Conservation (phyloP, 129 eudicot genomes). For the Scalesia atractyloides region DNA sequence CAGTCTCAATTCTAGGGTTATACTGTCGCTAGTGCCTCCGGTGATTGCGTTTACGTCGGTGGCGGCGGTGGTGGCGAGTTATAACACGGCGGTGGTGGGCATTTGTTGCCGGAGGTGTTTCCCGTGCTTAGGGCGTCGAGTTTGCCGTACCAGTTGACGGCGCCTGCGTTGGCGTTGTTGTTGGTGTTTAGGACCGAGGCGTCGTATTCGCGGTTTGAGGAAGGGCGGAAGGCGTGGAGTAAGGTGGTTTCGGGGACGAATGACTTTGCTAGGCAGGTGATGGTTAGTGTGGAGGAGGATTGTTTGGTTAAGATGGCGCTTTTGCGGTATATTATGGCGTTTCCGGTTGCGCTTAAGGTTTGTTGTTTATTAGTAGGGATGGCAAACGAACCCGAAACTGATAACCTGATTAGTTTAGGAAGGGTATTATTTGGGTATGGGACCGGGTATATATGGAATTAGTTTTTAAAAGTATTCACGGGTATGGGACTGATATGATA, state of each 20-base stretch:
- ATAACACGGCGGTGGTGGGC: slow-evolving; percentile 74
- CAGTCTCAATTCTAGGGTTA: slow-evolving; percentile 71
- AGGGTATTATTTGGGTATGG: too few relatives aligned
- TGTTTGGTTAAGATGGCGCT: slow-evolving; percentile 52
- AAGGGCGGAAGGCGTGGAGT: slow-evolving; percentile 97
- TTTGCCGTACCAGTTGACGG: slow-evolving; percentile 90
- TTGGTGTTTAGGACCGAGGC: slow-evolving; percentile 96
- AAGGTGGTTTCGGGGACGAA: slow-evolving; percentile 69
- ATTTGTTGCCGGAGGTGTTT: slow-evolving; percentile 74
- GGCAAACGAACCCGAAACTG: background rate
- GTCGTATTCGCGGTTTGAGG: slow-evolving; percentile 90
- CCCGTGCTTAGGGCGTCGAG: slow-evolving; percentile 79
- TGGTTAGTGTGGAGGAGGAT: slow-evolving; percentile 67
- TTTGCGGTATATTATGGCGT: slow-evolving; percentile 85
- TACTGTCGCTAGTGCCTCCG: slow-evolving; percentile 82
- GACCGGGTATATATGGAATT: too few relatives aligned
- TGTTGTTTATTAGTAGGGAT: background rate
- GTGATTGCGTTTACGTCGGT: slow-evolving; percentile 81
- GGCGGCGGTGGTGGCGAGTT: slow-evolving; percentile 68
- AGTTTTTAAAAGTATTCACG: too few relatives aligned
- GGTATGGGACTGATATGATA: too few relatives aligned
- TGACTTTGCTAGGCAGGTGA: slow-evolving; percentile 87
- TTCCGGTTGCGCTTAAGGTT: slow-evolving; percentile 96
- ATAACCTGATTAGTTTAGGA: too few relatives aligned
- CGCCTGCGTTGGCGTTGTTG: slow-evolving; percentile 92